Base-by-base conservation (phyloP, 164 flowering plant species). In the Berberis thunbergii region DNA sequence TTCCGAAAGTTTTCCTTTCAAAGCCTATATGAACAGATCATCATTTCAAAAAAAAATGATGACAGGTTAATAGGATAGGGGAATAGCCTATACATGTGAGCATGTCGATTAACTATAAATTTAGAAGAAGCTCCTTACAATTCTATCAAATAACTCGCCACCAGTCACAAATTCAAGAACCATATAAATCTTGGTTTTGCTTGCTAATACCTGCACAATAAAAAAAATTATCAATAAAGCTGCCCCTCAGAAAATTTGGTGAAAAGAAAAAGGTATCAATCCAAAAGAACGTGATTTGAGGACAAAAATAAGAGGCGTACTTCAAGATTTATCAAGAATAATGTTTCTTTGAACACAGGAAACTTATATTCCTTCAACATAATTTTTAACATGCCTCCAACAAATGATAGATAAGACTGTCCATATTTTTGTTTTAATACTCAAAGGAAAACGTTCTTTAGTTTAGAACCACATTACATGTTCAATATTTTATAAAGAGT, bases 151-250 rank as follows among this genome's bases (percentile, higher is more conserved):
- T 69, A 93, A 70, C 71, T 93, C 96, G 26, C 97, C 98, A 10
- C 97, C 98, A 13, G 76, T 83, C 8, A 84, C 97, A 70, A 79
- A 90, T 64, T 93, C 94, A 7, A 93, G 83, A 63, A 90, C 87
- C 94, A 93, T 93, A 72, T 84, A 88, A 64, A 93, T 90, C 82
- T 86, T 93, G 63, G 86, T 82, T 76, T 88, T 93, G 81, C 96
- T 93, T 59, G 92, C 97, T 62, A 88, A 65, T 12, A 93, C 89
- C 98, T 93, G 88, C 72, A 75, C 55, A 45, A 46, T 13, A 41
- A 68, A 1, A 40, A 62, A 9, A 6, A 4, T 42, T 6, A 58
- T 41, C 9, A 9, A 57, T 7, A 48, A 11, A 11, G 41, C 41
- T 13, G 8, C 43, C 26, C 26, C 41, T 13, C n/a, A 54, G 57